A percentile compares a stretch with the other conserved stretches of the same genome.
These are phyloP conservation scores for Pseudogymnoascus sp. DNA, from an alignment of 2,329 filamentous ascomycete species.

Conservation along the genomic window DNA sequence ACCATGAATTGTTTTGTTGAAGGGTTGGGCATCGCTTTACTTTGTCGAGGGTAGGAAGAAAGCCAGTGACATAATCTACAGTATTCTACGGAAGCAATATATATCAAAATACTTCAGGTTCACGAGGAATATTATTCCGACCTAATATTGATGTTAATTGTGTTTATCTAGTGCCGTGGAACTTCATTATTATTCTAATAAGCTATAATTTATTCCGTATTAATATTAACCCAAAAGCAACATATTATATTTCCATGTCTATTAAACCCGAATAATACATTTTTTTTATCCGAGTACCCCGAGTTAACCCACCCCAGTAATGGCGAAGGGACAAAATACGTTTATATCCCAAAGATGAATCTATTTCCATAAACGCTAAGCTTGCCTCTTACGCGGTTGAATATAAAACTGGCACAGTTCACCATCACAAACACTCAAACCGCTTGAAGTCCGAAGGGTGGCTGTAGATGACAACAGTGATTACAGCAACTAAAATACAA, in stretches of 20 bases:
- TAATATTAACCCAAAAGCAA: background rate
- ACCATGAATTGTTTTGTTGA: background rate
- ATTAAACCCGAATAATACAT: background rate
- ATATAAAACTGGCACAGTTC: too few relatives aligned
- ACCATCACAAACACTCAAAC: too few relatives aligned
- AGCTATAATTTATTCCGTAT: background rate
- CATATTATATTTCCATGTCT: background rate
- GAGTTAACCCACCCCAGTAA: background rate
- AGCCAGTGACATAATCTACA: background rate
- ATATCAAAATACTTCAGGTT: background rate
- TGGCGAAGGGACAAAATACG: background rate
- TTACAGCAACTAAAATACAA: too few relatives aligned
- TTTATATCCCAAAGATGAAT: background rate
- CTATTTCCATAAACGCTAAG: background rate
- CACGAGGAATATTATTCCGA: background rate
- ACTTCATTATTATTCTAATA: background rate
- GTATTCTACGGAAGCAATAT: background rate
- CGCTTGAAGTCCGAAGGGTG: too few relatives aligned
- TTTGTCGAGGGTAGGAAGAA: background rate
- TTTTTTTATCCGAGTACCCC: background rate
- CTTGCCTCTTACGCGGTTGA: background rate
- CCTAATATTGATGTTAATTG: background rate
- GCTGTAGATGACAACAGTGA: too few relatives aligned
- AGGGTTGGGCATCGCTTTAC: background rate
- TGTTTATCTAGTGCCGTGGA: background rate